Conservation (phyloP, 192 early-diverging fungal genomes). For the Jimgerdemannia flammicorona region DNA sequence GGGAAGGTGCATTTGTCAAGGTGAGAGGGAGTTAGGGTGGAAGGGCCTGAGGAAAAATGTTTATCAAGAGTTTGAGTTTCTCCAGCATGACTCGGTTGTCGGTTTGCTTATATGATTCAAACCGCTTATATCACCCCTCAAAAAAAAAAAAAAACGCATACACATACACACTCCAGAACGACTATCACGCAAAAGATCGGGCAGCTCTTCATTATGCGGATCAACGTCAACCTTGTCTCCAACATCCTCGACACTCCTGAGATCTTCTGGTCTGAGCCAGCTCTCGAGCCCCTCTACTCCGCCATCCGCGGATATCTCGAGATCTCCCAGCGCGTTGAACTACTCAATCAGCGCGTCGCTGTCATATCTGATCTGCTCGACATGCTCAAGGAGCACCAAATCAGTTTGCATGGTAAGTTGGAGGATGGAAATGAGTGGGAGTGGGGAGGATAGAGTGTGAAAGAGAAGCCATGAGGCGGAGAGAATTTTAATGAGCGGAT, state of each 20-base stretch:
- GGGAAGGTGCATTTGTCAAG: constrained; percentile 89
- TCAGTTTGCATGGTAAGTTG: constrained; percentile 68
- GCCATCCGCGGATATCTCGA: constrained; percentile 81
- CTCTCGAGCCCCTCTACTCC: constrained; percentile 73
- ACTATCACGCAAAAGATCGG: constrained; percentile 95
- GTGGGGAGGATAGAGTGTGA: neutral
- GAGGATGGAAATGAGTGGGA: neutral
- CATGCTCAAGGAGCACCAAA: constrained; percentile 94
- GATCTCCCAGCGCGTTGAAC: constrained; percentile 81
- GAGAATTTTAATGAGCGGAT: neutral
- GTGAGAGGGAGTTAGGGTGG: no score
- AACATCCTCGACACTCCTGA: constrained; percentile 92
- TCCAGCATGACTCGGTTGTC: no score
- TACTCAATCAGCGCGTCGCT: constrained; percentile 88
- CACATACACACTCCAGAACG: constrained; percentile 50
- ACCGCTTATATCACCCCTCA: no score
- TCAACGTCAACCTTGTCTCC: constrained; percentile 85
- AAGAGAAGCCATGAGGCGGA: neutral
- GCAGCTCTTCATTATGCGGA: constrained; percentile 86
- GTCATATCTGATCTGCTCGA: constrained; percentile 93
- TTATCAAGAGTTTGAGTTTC: no score
- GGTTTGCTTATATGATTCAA: no score
- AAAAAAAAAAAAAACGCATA: neutral
- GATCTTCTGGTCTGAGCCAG: constrained; percentile 88
- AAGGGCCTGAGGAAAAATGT: no score